Evolutionary conservation across 805 yeast genomes (phyloP).

Genomic region (Torulaspora delbrueckii): DNA sequence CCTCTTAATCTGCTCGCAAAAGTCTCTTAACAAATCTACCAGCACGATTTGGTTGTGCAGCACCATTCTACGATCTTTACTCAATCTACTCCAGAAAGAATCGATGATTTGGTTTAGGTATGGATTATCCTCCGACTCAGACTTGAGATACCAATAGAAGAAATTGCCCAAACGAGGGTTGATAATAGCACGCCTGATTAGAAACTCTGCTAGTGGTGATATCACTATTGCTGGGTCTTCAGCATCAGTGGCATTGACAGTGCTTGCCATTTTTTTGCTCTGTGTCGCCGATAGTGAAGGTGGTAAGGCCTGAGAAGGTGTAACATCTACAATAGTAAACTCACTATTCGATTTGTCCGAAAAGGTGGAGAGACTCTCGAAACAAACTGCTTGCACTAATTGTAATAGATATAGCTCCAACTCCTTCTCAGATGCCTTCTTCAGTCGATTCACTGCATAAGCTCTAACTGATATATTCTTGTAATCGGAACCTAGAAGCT

Average conservation of each 20-base stretch:
- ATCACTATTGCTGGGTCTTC: conserved; percentile 25
- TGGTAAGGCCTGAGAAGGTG: conserved; percentile 19
- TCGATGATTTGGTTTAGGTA: conserved; percentile 44
- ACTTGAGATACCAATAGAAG: conserved; percentile 88
- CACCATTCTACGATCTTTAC: conserved; percentile 23
- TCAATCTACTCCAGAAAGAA: conserved; percentile 40
- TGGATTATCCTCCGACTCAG: conserved; percentile 72
- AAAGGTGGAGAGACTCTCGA: conserved; percentile 46
- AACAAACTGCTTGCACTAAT: conserved; percentile 84
- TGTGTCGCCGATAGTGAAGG: conserved; percentile 26
- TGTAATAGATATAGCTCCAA: conserved; percentile 78
- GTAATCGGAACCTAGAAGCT: conserved; percentile 74
- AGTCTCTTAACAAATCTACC: conserved; percentile 56
- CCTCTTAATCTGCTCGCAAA: conserved; percentile 59
- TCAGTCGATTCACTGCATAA: conserved; percentile 81
- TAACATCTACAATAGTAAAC: conserved; percentile 38
- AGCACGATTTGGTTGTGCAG: conserved; percentile 62
- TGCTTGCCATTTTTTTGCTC: conserved; percentile 11
- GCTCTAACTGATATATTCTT: conserved; percentile 68
- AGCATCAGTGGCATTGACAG: conserved; percentile 14
- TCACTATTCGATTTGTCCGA: conserved; percentile 34
- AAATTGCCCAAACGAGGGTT: conserved; percentile 70
- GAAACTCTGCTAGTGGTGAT: conserved; percentile 68
- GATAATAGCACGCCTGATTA: conserved; percentile 64
- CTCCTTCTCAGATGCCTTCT: conserved; percentile 74